Base-by-base conservation (phyloP, 305 asterid species). In the Fraxinus velutina region DNA sequence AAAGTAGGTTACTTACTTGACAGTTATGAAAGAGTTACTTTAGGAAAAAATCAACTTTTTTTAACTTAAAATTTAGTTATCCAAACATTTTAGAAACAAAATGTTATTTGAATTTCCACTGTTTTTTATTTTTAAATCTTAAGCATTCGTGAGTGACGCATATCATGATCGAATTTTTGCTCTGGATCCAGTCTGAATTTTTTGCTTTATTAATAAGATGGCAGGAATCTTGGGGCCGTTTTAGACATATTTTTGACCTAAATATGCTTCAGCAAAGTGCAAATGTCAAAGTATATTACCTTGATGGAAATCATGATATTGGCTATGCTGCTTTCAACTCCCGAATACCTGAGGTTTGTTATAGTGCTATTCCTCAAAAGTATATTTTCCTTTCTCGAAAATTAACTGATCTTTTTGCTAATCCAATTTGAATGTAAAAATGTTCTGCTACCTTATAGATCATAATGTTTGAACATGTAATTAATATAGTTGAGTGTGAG, bases 231-330 rank as follows among this genome's bases (percentile, higher is more conserved):
- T 72, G 89, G 90, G 92, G 93, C 82, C 99, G 98, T 81, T 87
- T 96, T 76, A 89, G 85, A 86, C 99, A 96, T 91, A 94, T 93
- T 70, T 94, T 94, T 86, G 86, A 92, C 86, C 89, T 93, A 88
- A 89, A 93, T 81, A 81, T 81, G 87, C 92, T 94, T 83, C 89
- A 87, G 88, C 82, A 88, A 88, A 81, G 84, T 79, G 81, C 91
- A 83, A 91, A 87, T 73, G 78, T 83, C 39, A 86, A 90, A 87
- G 83, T 90, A 62, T 79, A 87, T 86, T 92, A 89, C 85, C 93
- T 96, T 74, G 83, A 94, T 80, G 99, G 99, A 79, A 96, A 96
- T 88, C 99, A 96, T 89, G 99, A 96, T 83, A 88, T 85, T 27
- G 98, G 98, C 34, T 96, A 96, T 79, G 83, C 95, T 55, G 92